phyloP scores from a whole-genome alignment of 1,284 basidiomycete genomes.

The Flammula alnicola region DNA sequence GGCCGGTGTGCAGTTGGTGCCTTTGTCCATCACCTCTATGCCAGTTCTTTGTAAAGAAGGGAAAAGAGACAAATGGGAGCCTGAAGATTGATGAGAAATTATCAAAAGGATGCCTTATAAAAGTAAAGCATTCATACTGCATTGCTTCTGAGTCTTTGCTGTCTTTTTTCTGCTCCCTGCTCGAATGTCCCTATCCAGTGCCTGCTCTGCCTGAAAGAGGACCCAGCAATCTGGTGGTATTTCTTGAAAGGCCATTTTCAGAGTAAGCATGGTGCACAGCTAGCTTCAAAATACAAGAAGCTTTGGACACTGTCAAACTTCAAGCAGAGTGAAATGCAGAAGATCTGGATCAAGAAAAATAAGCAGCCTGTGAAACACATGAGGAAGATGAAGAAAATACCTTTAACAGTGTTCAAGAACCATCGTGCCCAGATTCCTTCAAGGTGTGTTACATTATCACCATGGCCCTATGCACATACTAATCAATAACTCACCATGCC shows the following conservation, averaged over 20 bases:
- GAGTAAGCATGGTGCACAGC: neutral
- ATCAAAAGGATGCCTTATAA: neutral
- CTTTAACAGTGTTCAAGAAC: neutral
- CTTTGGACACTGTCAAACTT: neutral
- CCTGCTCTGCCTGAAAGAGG: neutral
- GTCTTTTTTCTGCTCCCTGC: neutral
- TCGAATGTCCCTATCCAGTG: neutral
- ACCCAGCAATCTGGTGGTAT: neutral
- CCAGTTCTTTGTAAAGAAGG: constrained; percentile 22
- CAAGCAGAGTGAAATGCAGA: neutral
- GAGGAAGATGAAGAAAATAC: neutral
- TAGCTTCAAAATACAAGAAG: neutral
- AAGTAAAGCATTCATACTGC: too few species aligned
- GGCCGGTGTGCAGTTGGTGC: constrained; percentile 29
- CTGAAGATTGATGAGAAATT: neutral
- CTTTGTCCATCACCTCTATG: constrained; percentile 20
- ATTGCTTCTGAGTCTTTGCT: neutral
- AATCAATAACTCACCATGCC: too few species aligned
- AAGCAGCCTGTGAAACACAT: neutral
- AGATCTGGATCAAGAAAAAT: neutral
- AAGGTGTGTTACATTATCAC: too few species aligned
- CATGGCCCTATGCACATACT: too few species aligned
- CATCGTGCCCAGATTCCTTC: constrained; percentile 4
- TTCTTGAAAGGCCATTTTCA: neutral
- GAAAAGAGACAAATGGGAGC: too few species aligned